phyloP scores from a whole-genome alignment of 805 yeast species.

The Middelhovenomyces tepae region DNA sequence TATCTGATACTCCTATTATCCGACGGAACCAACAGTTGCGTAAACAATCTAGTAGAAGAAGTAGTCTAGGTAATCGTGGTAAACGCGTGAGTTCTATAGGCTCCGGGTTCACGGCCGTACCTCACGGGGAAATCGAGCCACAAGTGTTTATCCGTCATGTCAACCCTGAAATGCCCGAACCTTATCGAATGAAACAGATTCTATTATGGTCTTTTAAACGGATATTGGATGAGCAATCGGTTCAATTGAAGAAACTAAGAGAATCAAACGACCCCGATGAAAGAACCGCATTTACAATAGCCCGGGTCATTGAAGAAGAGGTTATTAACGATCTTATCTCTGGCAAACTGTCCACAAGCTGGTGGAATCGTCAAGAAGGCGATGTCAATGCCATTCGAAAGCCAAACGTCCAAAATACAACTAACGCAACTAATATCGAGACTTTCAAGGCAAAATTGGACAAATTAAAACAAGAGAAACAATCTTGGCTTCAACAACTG shows the following conservation, averaged over 20 bases:
- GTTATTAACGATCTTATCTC: conserved; percentile 47
- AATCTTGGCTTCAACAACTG: conserved; percentile 33
- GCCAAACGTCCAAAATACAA: conserved; percentile 54
- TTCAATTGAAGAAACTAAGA: conserved; percentile 17
- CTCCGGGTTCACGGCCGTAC: conserved; percentile 51
- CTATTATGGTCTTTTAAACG: conserved; percentile 60
- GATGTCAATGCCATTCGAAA: conserved; percentile 18
- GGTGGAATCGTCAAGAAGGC: conserved; percentile 44
- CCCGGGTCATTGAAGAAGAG: conserved; percentile 58
- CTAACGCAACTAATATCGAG: conserved; percentile 41
- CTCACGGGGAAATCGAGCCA: conserved; percentile 52
- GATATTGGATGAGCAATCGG: conserved; percentile 27
- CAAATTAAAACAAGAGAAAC: conserved; percentile 38
- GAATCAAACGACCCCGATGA: conserved; percentile 19
- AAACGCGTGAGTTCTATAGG: conserved; percentile 68
- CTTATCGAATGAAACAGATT: conserved; percentile 62
- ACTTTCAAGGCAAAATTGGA: conserved; percentile 38
- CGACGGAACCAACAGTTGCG: conserved; percentile 30
- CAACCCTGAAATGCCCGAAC: conserved; percentile 56
- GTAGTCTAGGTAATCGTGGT: conserved; percentile 41
- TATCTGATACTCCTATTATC: conserved; percentile 32
- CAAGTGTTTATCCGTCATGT: conserved; percentile 53
- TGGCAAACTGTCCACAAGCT: conserved; percentile 54
- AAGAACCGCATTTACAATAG: conserved; percentile 29
- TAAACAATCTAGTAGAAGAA: conserved; percentile 18